Evolutionary conservation across 352 stramenopile species (phyloP).

Genomic region (Phytophthora rubi): DNA sequence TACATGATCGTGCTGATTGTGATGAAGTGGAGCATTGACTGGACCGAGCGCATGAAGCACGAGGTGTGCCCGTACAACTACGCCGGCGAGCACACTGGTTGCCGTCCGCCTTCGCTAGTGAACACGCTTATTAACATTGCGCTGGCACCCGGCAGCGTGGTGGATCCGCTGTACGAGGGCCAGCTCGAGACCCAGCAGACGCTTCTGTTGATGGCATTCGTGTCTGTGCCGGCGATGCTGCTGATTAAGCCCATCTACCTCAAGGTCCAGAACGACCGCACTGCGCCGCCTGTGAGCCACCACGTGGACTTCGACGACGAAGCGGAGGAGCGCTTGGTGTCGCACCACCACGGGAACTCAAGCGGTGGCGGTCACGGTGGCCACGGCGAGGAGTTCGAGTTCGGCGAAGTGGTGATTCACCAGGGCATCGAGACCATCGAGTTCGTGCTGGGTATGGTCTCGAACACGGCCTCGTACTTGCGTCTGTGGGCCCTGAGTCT

Average conservation of each 20-base stretch:
- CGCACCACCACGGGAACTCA: constrained; percentile 50
- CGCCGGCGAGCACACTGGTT: constrained; percentile 93
- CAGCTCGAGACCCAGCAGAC: constrained; percentile 91
- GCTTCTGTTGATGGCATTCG: constrained; percentile 93
- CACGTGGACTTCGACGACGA: constrained; percentile 88
- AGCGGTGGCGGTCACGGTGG: constrained; percentile 46
- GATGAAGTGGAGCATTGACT: constrained; percentile 99
- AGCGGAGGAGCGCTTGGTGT: constrained; percentile 56
- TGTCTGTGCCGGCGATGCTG: constrained; percentile 97
- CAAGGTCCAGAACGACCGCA: constrained; percentile 77
- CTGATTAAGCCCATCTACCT: constrained; percentile 95
- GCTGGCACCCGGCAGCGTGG: constrained; percentile 92
- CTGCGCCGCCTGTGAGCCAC: constrained; percentile 60
- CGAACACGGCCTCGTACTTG: constrained; percentile 99
- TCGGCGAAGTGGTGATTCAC: constrained; percentile 98
- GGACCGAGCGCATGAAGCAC: constrained; percentile 94
- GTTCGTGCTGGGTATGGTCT: constrained; percentile 99
- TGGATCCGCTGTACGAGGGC: constrained; percentile 95
- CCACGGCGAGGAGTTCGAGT: constrained; percentile 90
- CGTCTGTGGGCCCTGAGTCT: constrained; percentile 99
- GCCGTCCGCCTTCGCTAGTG: constrained; percentile 97
- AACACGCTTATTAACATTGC: constrained; percentile 99
- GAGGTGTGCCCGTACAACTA: constrained; percentile 95
- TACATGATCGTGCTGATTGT: constrained; percentile 99
- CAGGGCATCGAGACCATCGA: constrained; percentile 99